Base-by-base conservation (phyloP, 1,284 basidiomycete genomes). In the Ganoderma multipileum region DNA sequence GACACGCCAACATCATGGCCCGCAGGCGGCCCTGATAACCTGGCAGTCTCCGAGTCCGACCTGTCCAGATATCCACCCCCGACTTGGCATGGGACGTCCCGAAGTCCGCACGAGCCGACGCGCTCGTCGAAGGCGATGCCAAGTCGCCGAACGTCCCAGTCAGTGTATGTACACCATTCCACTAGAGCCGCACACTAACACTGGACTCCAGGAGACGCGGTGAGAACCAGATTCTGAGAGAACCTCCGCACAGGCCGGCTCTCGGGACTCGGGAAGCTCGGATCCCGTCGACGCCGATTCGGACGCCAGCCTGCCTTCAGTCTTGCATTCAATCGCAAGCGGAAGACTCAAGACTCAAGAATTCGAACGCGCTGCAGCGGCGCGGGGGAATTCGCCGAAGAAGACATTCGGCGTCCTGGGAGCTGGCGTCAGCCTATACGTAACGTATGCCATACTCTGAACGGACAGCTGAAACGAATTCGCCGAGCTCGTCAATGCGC, bases 201-300 rank as follows among this genome's bases (percentile, higher is more conserved):
- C 28, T n/a, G 3, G 33, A 33, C 55, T 38, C 36, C 30, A 36
- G 33, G 33, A 52, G 47, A 52, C 23, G 23, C 47, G 47, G 47
- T 58, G 28, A 7, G 55, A 58, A 36, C 55, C 20, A 18, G 18
- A n/a, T n/a, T n/a, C n/a, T n/a, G n/a, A n/a, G 30, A 57, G 28
- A 33, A 54, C 26, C 52, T 28, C 54, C 54, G 54, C 26, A 20
- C 54, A 33, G 16, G 54, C 16, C 54, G 54, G 28, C 54, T 20
- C 26, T 52, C 54, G 30, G 52, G 28, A 33, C 52, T 54, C 52
- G 52, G 54, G 30, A 30, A 55, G 28, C 54, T 55, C 54, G 54
- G 30, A 36, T n/a, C 54, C 54, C 54, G 54, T 33, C 30, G 16
- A 20, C 30, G 47, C 54, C 54, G 54, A n/a, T n/a, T n/a, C n/a